Conservation (phyloP, 1,284 basidiomycete species). For the Fistulinella cinereoalba region DNA sequence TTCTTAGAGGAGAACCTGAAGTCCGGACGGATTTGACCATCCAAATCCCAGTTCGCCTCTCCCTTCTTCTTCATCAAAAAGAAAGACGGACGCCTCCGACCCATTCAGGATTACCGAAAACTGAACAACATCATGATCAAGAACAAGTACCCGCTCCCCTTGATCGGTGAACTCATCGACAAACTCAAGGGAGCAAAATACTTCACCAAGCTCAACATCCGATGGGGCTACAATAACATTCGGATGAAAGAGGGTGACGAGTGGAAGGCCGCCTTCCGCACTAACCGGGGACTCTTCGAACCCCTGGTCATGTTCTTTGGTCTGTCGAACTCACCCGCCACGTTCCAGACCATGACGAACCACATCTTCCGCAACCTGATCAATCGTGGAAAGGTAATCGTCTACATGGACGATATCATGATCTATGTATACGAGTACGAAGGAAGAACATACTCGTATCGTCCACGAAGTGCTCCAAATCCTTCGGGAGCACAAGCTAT, state of each 20-base stretch:
- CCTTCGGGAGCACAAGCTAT: background rate
- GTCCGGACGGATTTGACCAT: too few relatives aligned
- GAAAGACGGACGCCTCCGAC: too few relatives aligned
- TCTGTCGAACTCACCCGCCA: background rate
- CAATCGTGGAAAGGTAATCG: background rate
- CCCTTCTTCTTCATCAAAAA: too few relatives aligned
- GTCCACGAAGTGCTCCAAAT: background rate
- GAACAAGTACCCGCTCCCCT: too few relatives aligned
- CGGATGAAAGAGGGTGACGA: background rate
- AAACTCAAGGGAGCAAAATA: background rate
- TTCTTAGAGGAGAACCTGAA: too few relatives aligned
- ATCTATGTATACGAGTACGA: background rate
- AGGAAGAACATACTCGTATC: background rate
- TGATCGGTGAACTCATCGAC: background rate
- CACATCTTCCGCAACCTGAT: background rate
- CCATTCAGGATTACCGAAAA: too few relatives aligned
- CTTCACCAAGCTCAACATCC: background rate
- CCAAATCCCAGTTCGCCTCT: too few relatives aligned
- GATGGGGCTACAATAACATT: slow-evolving; percentile 4
- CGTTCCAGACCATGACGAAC: background rate
- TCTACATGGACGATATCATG: background rate
- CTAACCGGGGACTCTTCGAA: background rate
- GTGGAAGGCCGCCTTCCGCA: slow-evolving; percentile 1
- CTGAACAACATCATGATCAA: too few relatives aligned
- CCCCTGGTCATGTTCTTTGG: background rate